phyloP scores from a whole-genome alignment of 805 yeast species.

The Dipodascus albidus region DNA sequence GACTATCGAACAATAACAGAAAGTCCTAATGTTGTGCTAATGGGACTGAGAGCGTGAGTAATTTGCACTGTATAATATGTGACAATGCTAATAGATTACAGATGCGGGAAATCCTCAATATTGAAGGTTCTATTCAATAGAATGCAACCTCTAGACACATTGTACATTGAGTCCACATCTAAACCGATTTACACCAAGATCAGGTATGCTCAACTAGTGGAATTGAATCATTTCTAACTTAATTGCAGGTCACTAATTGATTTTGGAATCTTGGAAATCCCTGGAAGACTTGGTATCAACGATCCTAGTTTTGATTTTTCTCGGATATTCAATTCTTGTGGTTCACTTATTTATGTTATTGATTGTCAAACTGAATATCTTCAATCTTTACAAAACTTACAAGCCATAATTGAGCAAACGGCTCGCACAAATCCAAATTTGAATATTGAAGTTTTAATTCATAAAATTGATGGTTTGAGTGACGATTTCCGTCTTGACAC shows the following conservation, averaged over 20 bases:
- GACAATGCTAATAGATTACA: background rate
- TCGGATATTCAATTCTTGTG: slow-evolving; percentile 65
- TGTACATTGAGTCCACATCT: slow-evolving; percentile 81
- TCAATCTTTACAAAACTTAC: slow-evolving; percentile 79
- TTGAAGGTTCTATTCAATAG: slow-evolving; percentile 93
- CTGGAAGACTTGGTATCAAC: slow-evolving; percentile 84
- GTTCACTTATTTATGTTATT: slow-evolving; percentile 87
- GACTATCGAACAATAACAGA: background rate
- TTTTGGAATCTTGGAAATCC: slow-evolving; percentile 83
- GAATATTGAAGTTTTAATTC: slow-evolving; percentile 86
- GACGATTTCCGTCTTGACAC: slow-evolving; percentile 93
- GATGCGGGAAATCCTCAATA: slow-evolving; percentile 81
- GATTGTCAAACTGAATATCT: slow-evolving; percentile 94
- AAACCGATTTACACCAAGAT: slow-evolving; percentile 68
- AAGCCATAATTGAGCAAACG: slow-evolving; percentile 81
- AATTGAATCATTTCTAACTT: background rate
- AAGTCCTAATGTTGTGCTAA: background rate
- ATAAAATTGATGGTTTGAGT: slow-evolving; percentile 88
- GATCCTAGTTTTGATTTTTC: slow-evolving; percentile 66
- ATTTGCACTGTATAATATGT: background rate
- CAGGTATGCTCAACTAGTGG: background rate
- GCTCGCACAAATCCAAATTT: slow-evolving; percentile 30
- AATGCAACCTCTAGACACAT: slow-evolving; percentile 90
- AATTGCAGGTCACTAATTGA: slow-evolving; percentile 58
- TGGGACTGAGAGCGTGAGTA: background rate